phyloP scores from a whole-genome alignment of 176 grass and related monocot species.

The Rhipidocladum racemiflorum region DNA sequence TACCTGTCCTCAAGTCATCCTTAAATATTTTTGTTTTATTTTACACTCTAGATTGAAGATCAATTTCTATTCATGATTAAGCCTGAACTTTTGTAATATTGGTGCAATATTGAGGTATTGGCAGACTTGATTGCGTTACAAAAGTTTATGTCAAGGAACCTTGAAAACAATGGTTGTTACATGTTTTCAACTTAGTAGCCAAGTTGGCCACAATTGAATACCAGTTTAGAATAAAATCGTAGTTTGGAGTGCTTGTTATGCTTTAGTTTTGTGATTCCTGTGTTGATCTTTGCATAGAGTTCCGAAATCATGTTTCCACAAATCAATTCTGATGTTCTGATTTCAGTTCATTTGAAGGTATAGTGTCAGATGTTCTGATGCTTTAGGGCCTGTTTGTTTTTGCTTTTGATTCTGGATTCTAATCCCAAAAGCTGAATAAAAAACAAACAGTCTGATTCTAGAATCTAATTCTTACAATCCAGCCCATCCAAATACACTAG shows the following conservation, averaged over 20 bases:
- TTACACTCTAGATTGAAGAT: no score
- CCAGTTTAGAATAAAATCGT: background rate
- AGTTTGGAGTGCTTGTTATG: slow-evolving; percentile 6
- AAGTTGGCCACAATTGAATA: background rate
- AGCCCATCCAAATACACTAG: no score
- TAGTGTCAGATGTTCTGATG: background rate
- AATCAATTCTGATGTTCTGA: background rate
- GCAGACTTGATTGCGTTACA: background rate
- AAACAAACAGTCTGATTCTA: no score
- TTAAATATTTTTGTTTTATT: no score
- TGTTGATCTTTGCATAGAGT: background rate
- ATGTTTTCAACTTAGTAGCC: background rate
- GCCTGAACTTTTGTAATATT: no score
- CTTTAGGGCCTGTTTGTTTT: no score
- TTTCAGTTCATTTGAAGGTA: background rate
- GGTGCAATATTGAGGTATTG: no score
- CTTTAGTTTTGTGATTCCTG: background rate
- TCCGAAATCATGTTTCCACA: background rate
- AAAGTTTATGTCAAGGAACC: background rate
- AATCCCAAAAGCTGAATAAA: no score
- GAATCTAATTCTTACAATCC: no score
- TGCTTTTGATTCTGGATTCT: no score
- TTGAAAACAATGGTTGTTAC: background rate
- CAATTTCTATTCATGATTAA: no score
- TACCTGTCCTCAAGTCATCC: no score